These are phyloP conservation scores for Suillus lakei DNA, from an alignment of 768 basidiomycete species.

Conservation along the genomic window DNA sequence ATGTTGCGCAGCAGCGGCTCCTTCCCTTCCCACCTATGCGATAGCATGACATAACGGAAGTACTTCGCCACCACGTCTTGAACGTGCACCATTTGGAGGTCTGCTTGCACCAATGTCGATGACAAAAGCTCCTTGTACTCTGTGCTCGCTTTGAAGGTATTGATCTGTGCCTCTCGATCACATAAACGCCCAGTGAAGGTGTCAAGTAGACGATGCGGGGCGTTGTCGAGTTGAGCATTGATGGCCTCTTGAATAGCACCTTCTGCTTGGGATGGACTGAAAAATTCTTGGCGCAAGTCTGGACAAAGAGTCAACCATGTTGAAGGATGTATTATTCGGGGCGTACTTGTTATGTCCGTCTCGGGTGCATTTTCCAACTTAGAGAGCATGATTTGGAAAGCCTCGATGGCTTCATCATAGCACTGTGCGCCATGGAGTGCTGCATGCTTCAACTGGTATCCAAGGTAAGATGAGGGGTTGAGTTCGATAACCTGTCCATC, in stretches of 20 bases:
- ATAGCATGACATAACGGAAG: not conserved
- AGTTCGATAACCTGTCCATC: not conserved
- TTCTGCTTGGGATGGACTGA: not conserved
- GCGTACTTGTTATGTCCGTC: not conserved
- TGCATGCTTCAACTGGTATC: not conserved
- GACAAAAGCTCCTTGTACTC: slow-evolving; percentile 2
- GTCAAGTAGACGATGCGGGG: not conserved
- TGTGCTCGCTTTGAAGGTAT: not conserved
- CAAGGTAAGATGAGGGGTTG: not conserved
- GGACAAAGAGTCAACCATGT: not conserved
- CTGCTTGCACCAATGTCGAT: not conserved
- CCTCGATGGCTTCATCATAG: not conserved
- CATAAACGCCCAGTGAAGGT: not conserved
- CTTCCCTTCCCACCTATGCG: not conserved
- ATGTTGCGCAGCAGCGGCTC: not conserved
- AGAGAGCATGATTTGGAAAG: not conserved
- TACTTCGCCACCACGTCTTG: not conserved
- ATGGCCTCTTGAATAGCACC: not conserved
- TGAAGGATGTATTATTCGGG: not conserved
- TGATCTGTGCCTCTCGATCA: not conserved
- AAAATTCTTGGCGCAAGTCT: not conserved
- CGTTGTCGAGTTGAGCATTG: not conserved
- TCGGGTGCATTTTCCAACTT: not conserved
- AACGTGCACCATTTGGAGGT: not conserved
- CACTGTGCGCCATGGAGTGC: not conserved